Percentiles rank a stretch among this genome's conserved stretches.
phyloP scores from a whole-genome alignment of 257 asterid genomes.

The Capsicum baccatum region DNA sequence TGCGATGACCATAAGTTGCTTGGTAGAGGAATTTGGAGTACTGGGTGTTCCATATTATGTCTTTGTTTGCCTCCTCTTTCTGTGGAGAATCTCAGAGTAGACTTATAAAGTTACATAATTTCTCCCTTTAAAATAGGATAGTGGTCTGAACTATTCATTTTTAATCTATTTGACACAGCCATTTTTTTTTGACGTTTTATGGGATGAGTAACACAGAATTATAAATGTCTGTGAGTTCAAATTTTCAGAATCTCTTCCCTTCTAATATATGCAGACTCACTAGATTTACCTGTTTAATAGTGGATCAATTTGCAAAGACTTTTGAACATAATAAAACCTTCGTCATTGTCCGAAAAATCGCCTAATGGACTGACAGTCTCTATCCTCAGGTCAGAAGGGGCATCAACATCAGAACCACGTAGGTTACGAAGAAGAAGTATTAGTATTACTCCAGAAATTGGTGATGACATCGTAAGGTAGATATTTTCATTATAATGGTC shows the following conservation, averaged over 20 bases:
- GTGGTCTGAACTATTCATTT: constrained; percentile 6
- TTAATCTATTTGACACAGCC: constrained; percentile 17
- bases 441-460: constrained; percentile 95
- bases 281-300: neutral
- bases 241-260: constrained; percentile 8
- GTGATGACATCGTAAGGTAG: constrained; percentile 98
- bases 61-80: neutral
- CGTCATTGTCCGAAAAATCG: neutral
- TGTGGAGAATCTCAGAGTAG: constrained; percentile 3
- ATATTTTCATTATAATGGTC: constrained; percentile 28
- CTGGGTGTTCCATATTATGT: constrained; percentile 7
- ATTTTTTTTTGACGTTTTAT: neutral
- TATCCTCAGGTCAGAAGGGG: constrained; percentile 87
- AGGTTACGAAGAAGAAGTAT: constrained; percentile 91
- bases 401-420: constrained; percentile 77
- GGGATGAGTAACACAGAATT: neutral
- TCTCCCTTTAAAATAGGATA: constrained; percentile 19
- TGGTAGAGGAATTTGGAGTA: constrained; percentile 18
- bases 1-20: neutral
- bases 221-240: neutral
- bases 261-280: neutral
- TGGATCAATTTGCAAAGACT: constrained; percentile 23
- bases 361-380: constrained; percentile 22
- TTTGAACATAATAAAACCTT: constrained; percentile 30
- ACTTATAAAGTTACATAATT: constrained; percentile 17